A percentile compares a stretch with the other conserved stretches of the same genome.
These are phyloP conservation scores for Lepidium didymum DNA, from an alignment of 345 rosid species.

Conservation along the genomic window DNA sequence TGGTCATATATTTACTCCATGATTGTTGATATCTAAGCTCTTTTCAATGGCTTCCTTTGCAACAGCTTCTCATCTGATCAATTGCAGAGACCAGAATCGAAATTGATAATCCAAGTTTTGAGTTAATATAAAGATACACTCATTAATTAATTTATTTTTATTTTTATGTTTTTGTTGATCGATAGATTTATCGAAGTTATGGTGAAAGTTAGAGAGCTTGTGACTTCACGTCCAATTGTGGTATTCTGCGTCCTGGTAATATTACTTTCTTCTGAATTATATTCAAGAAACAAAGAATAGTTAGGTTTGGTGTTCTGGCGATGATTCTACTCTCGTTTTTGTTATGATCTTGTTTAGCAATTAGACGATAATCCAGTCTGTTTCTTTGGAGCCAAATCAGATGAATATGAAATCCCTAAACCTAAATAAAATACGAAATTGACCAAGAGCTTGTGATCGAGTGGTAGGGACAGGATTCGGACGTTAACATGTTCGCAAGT, in stretches of 20 bases:
- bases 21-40: constrained; percentile 20
- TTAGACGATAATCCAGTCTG: not conserved
- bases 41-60: constrained; percentile 32
- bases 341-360: not conserved
- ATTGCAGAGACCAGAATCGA: constrained; percentile 66
- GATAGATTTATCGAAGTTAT: not conserved
- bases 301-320: not conserved
- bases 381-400: not conserved
- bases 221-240: constrained; percentile 10
- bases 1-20: not conserved
- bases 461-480: no score
- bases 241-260: constrained; percentile 6
- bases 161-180: not conserved
- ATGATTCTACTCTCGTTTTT: not conserved
- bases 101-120: constrained; percentile 8
- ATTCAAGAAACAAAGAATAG: not conserved
- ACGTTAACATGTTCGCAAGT: no score
- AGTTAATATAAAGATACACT: not conserved
- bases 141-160: not conserved
- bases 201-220: constrained; percentile 8
- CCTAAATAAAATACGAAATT: not conserved
- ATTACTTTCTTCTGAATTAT: not conserved
- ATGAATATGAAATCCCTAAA: not conserved
- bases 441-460: no score
- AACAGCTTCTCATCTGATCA: constrained; percentile 65